These are phyloP conservation scores for Besnoitia besnoiti DNA, from an alignment of 169 alveolate species.

Conservation along the genomic window DNA sequence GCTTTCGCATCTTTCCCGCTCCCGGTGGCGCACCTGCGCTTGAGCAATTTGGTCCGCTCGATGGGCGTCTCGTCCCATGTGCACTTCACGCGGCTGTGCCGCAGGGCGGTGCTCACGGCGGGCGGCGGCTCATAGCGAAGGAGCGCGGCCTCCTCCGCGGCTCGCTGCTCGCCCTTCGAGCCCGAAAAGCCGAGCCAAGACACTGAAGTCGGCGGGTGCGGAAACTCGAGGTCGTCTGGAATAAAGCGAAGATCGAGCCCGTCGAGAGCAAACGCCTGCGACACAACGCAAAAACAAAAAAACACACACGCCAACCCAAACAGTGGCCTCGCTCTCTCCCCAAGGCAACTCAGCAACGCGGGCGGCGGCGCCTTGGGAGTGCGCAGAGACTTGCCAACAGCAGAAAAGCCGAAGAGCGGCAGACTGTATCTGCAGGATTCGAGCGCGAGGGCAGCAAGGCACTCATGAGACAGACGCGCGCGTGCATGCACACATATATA, in stretches of 20 bases:
- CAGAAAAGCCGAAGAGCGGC: no score
- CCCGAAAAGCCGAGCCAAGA: background rate
- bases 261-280: conserved; percentile 85
- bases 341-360: no score
- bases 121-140: conserved; percentile 89
- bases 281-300: no score
- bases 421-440: no score
- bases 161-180: background rate
- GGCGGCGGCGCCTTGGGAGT: no score
- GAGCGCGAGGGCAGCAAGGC: no score
- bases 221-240: conserved; percentile 91
- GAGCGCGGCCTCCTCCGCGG: conserved; percentile 83
- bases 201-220: conserved; percentile 89
- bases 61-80: conserved; percentile 96
- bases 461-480: no score
- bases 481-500: no score
- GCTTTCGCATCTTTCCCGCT: background rate
- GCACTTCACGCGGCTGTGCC: conserved; percentile 93
- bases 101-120: conserved; percentile 87
- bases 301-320: no score
- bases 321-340: no score
- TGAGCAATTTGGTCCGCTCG: conserved; percentile 86
- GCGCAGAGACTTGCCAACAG: no score
- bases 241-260: conserved; percentile 94
- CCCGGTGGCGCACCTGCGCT: conserved; percentile 28